These are phyloP conservation scores for Reutealis trisperma DNA, from an alignment of 345 rosid species.

Conservation along the genomic window DNA sequence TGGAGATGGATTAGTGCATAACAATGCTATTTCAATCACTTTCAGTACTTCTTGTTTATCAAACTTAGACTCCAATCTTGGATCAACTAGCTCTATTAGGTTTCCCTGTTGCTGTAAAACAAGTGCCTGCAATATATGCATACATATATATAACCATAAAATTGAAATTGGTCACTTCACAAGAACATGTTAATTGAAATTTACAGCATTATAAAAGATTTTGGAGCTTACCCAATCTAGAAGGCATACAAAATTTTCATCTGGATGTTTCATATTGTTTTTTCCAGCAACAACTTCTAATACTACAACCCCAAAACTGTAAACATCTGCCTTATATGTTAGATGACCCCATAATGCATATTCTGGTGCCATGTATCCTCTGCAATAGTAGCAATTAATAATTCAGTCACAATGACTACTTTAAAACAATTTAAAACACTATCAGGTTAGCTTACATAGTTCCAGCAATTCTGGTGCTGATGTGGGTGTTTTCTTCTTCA, in stretches of 20 bases:
- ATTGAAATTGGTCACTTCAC: too few species aligned
- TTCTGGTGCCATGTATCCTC: constrained; percentile 70
- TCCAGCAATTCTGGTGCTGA: constrained; percentile 27
- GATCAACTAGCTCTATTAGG: constrained; percentile 33
- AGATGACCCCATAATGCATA: constrained; percentile 60
- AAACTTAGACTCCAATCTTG: constrained; percentile 25
- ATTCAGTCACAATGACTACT: too few species aligned
- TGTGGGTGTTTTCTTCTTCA: constrained; percentile 25
- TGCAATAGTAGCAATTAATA: constrained; percentile 1
- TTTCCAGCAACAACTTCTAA: constrained; percentile 58
- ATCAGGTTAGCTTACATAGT: constrained; percentile 12
- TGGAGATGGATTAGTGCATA: constrained; percentile 34
- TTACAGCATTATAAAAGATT: background rate
- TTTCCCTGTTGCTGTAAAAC: constrained; percentile 32
- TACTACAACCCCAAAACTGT: constrained; percentile 60
- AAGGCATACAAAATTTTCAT: constrained; percentile 41
- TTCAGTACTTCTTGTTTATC: constrained; percentile 22
- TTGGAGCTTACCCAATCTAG: constrained; percentile 51
- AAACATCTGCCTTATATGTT: constrained; percentile 64
- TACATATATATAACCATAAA: background rate
- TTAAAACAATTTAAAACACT: too few species aligned
- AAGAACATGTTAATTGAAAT: background rate
- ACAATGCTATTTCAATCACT: constrained; percentile 26
- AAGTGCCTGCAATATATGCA: constrained; percentile 22
- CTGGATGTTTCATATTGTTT: constrained; percentile 43